Evolutionary conservation across 2,329 filamentous ascomycete species (phyloP), one percentile per base, ranked within the genome.

Genomic region (Tolypocladium sp.): DNA sequence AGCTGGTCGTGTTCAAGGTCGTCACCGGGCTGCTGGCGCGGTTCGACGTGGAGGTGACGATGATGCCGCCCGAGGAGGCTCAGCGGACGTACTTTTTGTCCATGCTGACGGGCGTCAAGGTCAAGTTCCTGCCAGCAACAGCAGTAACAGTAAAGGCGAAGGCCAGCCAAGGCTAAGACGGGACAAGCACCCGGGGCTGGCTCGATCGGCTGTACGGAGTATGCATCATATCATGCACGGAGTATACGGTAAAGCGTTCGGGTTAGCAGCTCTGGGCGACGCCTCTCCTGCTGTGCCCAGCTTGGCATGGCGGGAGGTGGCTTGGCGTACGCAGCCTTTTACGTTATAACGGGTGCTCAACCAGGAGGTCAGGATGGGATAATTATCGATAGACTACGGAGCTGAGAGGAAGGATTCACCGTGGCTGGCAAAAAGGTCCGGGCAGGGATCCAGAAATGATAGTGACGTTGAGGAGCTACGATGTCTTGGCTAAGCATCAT

Each of bases 51-150:
- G 66, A 76, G 57, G 69, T 76, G 3, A 63, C 63, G 2, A 58
- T 52, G 8, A 64, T 78, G 62, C 77, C 78, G 0, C 62, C 64
- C 0, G 73, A 78, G 2, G 66, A 73, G 3, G 67, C 75, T 1
- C 73, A 74, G 51, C 72, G 70, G 2, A 76, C 76, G 10, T 82
- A 82, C 58, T 83, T 82, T 58, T 68, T 83, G 67, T 79, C 78
- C 1, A 81, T 82, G 75, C 61, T 81, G 63, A 79, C 76, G 0
- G 79, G 79, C 0, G 75, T 78, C 3, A 77, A 68, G 62, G 78
- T 66, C 1, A 68, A 70, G 0, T 82, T 82, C 41, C 63, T 59
- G 33, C n/a, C 53, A 37, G 2, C 49, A 52, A 2, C 27, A 51
- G 46, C 44, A 49, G 44, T 5, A 38, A 6, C 37, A 38, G 33